These are phyloP conservation scores for Ophiocordyceps sinensis DNA, from an alignment of 2,329 filamentous ascomycete genomes.

Conservation along the genomic window DNA sequence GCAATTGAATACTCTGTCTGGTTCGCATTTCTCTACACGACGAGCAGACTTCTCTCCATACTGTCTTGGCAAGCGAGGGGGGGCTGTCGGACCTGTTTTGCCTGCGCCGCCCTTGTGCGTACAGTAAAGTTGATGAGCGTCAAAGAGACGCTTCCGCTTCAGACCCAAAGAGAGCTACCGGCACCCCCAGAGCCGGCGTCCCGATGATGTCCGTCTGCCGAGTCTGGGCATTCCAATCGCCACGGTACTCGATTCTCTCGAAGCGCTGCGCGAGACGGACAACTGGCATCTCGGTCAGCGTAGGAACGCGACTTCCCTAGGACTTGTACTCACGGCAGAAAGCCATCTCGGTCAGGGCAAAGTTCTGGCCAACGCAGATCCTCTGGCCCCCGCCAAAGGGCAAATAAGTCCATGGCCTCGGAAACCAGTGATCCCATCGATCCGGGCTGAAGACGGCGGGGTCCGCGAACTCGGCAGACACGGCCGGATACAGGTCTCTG, in stretches of 20 bases:
- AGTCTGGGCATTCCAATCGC: constrained; percentile 28
- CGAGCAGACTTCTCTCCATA: too few relatives aligned
- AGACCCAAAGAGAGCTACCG: constrained; percentile 21
- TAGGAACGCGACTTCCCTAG: not conserved
- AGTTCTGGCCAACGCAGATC: constrained; percentile 69
- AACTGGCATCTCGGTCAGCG: constrained; percentile 14
- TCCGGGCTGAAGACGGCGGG: constrained; percentile 47
- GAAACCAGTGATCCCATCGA: constrained; percentile 49
- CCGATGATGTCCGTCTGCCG: constrained; percentile 30
- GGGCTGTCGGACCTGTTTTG: too few relatives aligned
- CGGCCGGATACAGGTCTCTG: constrained; percentile 41
- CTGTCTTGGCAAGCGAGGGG: too few relatives aligned
- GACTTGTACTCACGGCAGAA: constrained; percentile 6
- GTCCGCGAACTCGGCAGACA: constrained; percentile 28
- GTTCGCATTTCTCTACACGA: too few relatives aligned
- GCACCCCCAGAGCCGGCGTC: constrained; percentile 26
- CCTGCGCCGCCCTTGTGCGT: too few relatives aligned
- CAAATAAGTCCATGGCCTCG: constrained; percentile 55
- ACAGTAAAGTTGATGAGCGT: not conserved
- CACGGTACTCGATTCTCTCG: constrained; percentile 33
- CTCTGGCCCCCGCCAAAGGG: constrained; percentile 63
- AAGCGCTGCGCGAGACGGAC: constrained; percentile 46
- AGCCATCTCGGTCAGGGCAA: constrained; percentile 60
- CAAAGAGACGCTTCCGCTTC: not conserved
- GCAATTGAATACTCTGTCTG: too few relatives aligned